phyloP scores from a whole-genome alignment of 2,329 filamentous ascomycete genomes.

The Lasiodiplodia gonubiensis region DNA sequence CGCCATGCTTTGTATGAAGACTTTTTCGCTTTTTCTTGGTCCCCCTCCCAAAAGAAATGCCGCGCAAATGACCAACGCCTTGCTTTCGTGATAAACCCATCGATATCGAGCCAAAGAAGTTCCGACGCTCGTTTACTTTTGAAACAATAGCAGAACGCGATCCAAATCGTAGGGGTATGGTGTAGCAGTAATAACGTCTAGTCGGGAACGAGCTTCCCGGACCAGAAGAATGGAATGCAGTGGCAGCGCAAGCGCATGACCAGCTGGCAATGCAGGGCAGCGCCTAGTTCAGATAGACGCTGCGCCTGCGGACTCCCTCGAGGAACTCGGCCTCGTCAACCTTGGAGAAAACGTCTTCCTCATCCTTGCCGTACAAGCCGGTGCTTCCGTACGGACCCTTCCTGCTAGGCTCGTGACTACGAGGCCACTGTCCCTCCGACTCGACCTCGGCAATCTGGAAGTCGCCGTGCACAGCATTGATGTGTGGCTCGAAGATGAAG shows the following conservation, averaged over 20 bases:
- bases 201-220: not conserved
- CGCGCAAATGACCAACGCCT: conserved; percentile 20
- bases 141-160: not conserved
- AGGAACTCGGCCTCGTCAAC: conserved; percentile 49
- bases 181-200: not conserved
- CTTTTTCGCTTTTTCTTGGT: conserved; percentile 20
- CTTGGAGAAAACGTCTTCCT: conserved; percentile 51
- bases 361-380: conserved; percentile 56
- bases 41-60: not conserved
- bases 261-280: not conserved
- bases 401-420: conserved; percentile 43
- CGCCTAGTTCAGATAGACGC: conserved; percentile 41
- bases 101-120: conserved; percentile 14
- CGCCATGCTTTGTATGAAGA: not conserved
- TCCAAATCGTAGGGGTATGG: not conserved
- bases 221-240: not conserved
- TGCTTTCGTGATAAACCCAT: conserved; percentile 21
- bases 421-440: conserved; percentile 51
- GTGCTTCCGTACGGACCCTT: conserved; percentile 58
- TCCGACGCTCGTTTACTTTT: conserved; percentile 10
- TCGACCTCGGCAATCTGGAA: conserved; percentile 52
- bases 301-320: conserved; percentile 42
- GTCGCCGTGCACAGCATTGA: conserved; percentile 55
- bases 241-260: conserved; percentile 7
- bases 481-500: conserved; percentile 57